Evolutionary conservation across 805 yeast species (phyloP), one percentile per base, ranked within the genome.

Genomic region (Metschnikowia amazonensis): DNA sequence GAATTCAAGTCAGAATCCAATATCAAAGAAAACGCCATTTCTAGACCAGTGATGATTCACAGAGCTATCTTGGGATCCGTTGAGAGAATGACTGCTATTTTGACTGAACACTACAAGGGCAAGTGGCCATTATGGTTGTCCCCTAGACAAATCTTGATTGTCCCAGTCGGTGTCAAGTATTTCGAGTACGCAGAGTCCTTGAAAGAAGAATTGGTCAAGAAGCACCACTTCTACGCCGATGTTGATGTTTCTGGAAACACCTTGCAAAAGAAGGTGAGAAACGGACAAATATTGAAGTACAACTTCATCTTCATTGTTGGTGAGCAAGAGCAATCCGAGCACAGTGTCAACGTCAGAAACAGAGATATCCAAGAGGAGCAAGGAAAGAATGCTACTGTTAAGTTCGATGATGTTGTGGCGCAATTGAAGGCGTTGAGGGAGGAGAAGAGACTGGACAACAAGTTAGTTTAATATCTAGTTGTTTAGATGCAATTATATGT

Each of bases 91-190:
- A 87, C 96, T 52, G 99, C 97, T 52, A 92, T 94, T 59, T 81
- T 94, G 69, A 90, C 96, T 48, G 99, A 94, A 72, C 99, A 94
- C 75, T 94, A 77, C 72, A 96, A 90, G 64, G 99, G 99, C 62
- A 94, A 89, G 68, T 94, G 99, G 99, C 99, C 99, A 63, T 88
- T 94, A 79, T 94, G 99, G 99, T 78, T 94, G 65, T 90, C 98
- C n/a, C 99, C 99, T 62, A 86, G 99, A 75, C 99, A 94, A 74
- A 80, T 92, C 47, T 76, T 92, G 59, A 95, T 94, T 60, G 94
- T 94, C 25, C 99, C 99, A 58, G 97, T 94, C 59, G 97, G 97
- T 63, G 95, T 86, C 53, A 89, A 87, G 69, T 92, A 84, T 76
- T 82, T 76, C 62, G 96, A 84, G 54, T 94, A 94, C 63, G 99